Evolutionary conservation across 805 yeast genomes (phyloP).

Genomic region (Metschnikowia koreensis): DNA sequence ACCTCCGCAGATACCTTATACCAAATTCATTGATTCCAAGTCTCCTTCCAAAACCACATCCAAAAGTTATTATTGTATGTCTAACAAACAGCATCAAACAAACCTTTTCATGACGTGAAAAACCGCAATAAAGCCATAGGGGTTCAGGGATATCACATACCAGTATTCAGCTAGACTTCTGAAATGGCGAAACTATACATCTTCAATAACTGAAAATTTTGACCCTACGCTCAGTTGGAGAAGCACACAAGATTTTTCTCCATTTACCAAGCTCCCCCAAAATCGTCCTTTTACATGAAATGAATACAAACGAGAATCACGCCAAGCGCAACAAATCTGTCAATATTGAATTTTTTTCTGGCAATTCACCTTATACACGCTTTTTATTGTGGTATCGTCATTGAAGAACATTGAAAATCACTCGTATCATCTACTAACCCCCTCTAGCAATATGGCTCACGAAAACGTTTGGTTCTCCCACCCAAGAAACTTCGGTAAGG

Average conservation of each 20-base stretch:
- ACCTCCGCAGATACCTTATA: conserved; percentile 4
- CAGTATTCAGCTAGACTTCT: not conserved
- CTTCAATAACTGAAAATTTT: too few relatives aligned
- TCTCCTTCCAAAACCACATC: conserved; percentile 9
- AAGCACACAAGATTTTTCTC: too few relatives aligned
- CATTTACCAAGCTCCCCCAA: too few relatives aligned
- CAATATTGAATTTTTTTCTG: too few relatives aligned
- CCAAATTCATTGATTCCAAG: not conserved
- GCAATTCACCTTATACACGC: too few relatives aligned
- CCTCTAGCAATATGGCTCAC: conserved; percentile 88
- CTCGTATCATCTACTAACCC: conserved; percentile 31
- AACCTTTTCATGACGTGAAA: not conserved
- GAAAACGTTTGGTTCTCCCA: conserved; percentile 99
- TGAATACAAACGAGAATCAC: too few relatives aligned
- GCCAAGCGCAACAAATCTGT: too few relatives aligned
- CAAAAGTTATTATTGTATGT: conserved; percentile 14
- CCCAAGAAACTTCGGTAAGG: conserved; percentile 99
- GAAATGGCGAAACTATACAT: too few relatives aligned
- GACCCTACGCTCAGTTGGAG: too few relatives aligned
- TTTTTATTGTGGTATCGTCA: too few relatives aligned
- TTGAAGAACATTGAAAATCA: not conserved
- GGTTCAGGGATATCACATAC: not conserved
- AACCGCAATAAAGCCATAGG: not conserved
- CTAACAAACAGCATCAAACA: not conserved
- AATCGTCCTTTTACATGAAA: too few relatives aligned